phyloP scores from a whole-genome alignment of 1,139 yeast species.

The Taiozyma sp. region DNA sequence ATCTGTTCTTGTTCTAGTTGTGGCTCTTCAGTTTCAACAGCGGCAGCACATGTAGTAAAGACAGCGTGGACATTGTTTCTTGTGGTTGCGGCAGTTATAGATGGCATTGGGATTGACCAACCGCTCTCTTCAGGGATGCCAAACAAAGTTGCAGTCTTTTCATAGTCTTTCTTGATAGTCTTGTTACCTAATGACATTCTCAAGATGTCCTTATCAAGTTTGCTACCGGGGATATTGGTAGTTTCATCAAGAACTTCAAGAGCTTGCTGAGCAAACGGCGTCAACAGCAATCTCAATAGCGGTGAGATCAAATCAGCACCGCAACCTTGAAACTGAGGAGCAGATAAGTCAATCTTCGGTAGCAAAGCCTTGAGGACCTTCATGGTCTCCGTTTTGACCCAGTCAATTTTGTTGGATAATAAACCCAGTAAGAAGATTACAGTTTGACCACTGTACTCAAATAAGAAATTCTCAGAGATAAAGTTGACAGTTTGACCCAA shows the following conservation, averaged over 20 bases:
- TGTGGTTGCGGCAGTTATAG: slow-evolving; percentile 80
- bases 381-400: slow-evolving; percentile 82
- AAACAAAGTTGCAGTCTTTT: slow-evolving; percentile 80
- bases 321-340: slow-evolving; percentile 79
- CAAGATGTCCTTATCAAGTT: slow-evolving; percentile 84
- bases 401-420: slow-evolving; percentile 64
- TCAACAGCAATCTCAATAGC: slow-evolving; percentile 68
- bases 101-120: slow-evolving; percentile 97
- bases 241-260: slow-evolving; percentile 87
- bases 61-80: slow-evolving; percentile 95
- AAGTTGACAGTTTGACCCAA: slow-evolving; percentile 73
- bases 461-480: slow-evolving; percentile 63
- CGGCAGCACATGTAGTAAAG: slow-evolving; percentile 64
- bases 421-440: slow-evolving; percentile 73
- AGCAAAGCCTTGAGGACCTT: slow-evolving; percentile 66
- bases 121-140: slow-evolving; percentile 98
- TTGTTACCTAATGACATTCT: slow-evolving; percentile 88
- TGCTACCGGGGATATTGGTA: slow-evolving; percentile 80
- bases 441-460: slow-evolving; percentile 67
- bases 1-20: slow-evolving; percentile 36
- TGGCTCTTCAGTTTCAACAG: slow-evolving; percentile 24
- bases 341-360: slow-evolving; percentile 69
- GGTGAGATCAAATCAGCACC: slow-evolving; percentile 97
- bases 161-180: slow-evolving; percentile 73
- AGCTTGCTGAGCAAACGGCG: slow-evolving; percentile 86